A percentile compares a stretch with the other conserved stretches of the same genome.
phyloP scores from a whole-genome alignment of 140 eudicot species.

The Senecio squalidus region DNA sequence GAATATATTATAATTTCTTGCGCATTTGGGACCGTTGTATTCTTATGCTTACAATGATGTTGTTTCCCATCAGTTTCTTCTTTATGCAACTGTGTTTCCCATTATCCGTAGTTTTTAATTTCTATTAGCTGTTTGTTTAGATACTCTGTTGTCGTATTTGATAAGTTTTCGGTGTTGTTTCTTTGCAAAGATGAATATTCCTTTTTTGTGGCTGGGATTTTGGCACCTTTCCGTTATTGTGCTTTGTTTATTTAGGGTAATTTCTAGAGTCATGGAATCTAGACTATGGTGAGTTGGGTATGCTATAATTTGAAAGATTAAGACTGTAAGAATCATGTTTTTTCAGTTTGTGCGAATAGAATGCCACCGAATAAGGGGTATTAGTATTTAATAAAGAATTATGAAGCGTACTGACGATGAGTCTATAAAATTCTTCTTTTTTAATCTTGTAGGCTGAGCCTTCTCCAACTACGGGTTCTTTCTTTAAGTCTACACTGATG shows the following conservation, averaged over 20 bases:
- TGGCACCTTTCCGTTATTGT: slow-evolving; percentile 25
- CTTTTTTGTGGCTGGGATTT: slow-evolving; percentile 36
- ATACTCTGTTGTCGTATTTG: slow-evolving; percentile 19
- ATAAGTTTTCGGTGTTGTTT: slow-evolving; percentile 43
- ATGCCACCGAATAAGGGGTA: slow-evolving; percentile 32
- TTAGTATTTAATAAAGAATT: slow-evolving; percentile 21
- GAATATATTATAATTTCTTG: slow-evolving; percentile 48
- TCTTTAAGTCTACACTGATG: slow-evolving; percentile 68
- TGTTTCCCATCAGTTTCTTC: slow-evolving; percentile 32
- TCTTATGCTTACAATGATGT: slow-evolving; percentile 66
- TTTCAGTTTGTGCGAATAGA: slow-evolving; percentile 26
- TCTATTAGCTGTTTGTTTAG: slow-evolving; percentile 9
- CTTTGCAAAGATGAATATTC: slow-evolving; percentile 42
- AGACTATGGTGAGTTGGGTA: slow-evolving; percentile 8
- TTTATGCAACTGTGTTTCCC: slow-evolving; percentile 29
- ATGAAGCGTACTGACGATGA: slow-evolving; percentile 26
- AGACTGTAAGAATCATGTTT: slow-evolving; percentile 16
- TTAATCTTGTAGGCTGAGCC: slow-evolving; percentile 81
- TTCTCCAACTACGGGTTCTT: slow-evolving; percentile 96
- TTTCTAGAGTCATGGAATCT: slow-evolving; percentile 29
- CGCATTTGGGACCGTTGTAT: slow-evolving; percentile 50
- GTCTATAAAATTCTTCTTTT: slow-evolving; percentile 23
- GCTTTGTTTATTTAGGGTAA: slow-evolving; percentile 23
- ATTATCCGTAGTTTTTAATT: slow-evolving; percentile 15
- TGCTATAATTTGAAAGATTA: slow-evolving; percentile 13